These are phyloP conservation scores for Colletotrichum limetticola DNA, from an alignment of 2,329 filamentous ascomycete genomes.

Conservation along the genomic window DNA sequence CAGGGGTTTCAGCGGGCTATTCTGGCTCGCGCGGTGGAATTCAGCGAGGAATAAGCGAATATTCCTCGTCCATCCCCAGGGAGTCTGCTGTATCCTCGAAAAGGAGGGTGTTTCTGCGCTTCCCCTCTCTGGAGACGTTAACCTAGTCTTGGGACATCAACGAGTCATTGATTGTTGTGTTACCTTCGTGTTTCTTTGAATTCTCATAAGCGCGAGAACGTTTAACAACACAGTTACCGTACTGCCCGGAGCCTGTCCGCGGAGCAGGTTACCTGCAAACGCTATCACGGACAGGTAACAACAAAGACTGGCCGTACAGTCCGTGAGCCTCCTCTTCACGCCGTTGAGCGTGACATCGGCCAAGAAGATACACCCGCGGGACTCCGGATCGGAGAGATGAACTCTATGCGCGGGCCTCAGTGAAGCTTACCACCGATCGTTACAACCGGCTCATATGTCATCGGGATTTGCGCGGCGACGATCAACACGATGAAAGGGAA, in stretches of 20 bases:
- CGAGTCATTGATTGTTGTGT: conserved; percentile 1
- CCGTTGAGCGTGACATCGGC: conserved; percentile 4
- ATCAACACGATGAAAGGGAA: background rate
- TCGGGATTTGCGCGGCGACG: background rate
- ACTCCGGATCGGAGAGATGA: conserved; percentile 5
- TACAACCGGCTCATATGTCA: background rate
- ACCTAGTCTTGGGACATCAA: background rate
- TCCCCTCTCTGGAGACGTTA: background rate
- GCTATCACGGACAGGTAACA: background rate
- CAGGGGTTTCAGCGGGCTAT: background rate
- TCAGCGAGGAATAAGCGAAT: background rate
- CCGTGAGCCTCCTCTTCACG: background rate
- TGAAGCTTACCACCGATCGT: background rate
- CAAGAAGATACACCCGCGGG: background rate
- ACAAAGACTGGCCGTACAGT: background rate
- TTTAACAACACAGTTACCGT: background rate
- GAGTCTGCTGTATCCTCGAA: background rate
- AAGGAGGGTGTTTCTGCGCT: background rate
- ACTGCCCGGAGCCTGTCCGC: background rate
- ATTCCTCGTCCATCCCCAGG: background rate
- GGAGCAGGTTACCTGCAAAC: background rate
- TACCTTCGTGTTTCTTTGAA: background rate
- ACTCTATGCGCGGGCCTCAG: background rate
- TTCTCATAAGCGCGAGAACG: background rate
- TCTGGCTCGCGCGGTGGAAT: background rate